Evolutionary conservation across 208 protist genomes (phyloP).

Genomic region (Acanthamoeba lenticulata): DNA sequence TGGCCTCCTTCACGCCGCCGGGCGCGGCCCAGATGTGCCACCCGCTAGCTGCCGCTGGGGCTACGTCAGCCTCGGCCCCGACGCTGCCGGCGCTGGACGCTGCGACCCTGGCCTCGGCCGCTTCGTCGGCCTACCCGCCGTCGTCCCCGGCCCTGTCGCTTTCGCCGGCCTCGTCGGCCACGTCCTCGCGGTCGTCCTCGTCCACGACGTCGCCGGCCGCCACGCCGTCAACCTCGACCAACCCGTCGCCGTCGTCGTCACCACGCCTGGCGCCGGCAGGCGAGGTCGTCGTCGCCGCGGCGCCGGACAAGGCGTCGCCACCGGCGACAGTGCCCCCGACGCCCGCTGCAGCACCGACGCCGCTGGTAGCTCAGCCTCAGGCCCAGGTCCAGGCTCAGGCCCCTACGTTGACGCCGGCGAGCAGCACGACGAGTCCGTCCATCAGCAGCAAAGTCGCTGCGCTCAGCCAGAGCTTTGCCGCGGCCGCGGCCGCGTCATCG

Average conservation of each 20-base stretch:
- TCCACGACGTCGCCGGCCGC: background rate
- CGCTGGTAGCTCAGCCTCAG: no score
- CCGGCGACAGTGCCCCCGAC: background rate
- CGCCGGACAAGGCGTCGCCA: no score
- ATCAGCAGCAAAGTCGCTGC: background rate
- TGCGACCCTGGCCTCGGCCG: no score
- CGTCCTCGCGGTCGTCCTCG: background rate
- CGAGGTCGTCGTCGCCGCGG: no score
- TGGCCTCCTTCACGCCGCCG: background rate
- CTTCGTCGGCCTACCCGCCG: background rate
- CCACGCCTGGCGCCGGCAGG: background rate
- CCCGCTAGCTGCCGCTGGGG: no score
- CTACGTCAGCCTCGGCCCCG: background rate
- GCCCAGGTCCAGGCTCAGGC: no score
- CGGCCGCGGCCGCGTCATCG: background rate
- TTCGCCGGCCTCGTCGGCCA: background rate
- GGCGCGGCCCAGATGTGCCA: background rate
- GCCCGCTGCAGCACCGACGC: no score
- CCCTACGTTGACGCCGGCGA: background rate
- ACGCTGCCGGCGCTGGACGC: background rate
- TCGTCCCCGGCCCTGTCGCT: background rate
- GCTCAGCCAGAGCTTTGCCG: constrained; percentile 2
- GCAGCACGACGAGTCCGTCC: no score
- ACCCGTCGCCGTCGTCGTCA: background rate
- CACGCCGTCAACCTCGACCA: background rate